Percentiles rank a stretch among this genome's conserved stretches.
phyloP scores from a whole-genome alignment of 768 basidiomycete species.

The Galerina marginata region DNA sequence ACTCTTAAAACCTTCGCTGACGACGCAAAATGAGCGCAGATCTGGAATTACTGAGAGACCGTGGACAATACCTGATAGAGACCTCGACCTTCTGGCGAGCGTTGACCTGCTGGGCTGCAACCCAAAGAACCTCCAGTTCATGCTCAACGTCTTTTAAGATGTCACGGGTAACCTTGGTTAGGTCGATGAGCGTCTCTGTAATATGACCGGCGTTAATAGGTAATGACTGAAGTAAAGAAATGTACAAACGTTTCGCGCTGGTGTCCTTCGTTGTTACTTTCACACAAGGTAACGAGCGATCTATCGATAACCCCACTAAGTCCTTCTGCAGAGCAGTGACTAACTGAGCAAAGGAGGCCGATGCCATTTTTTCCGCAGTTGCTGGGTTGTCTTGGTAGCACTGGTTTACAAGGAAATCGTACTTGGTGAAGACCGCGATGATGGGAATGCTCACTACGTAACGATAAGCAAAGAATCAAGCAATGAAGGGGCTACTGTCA shows the following conservation, averaged over 20 bases:
- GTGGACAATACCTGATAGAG: conserved; percentile 18
- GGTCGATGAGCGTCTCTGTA: too few relatives aligned
- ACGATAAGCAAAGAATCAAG: neutral
- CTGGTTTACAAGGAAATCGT: conserved; percentile 25
- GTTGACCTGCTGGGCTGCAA: conserved; percentile 17
- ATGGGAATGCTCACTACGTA: conserved; percentile 26
- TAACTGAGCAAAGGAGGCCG: too few relatives aligned
- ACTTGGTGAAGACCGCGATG: conserved; percentile 38
- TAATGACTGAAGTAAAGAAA: too few relatives aligned
- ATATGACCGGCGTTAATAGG: too few relatives aligned
- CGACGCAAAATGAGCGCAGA: neutral
- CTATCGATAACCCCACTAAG: too few relatives aligned
- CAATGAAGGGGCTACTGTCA: conserved; percentile 4
- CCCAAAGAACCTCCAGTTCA: conserved; percentile 12
- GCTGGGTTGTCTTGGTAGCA: neutral
- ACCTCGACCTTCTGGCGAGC: conserved; percentile 16
- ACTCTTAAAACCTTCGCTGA: conserved; percentile 23
- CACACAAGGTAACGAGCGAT: too few relatives aligned
- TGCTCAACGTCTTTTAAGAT: too few relatives aligned
- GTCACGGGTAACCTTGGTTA: too few relatives aligned
- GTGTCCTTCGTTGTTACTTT: too few relatives aligned
- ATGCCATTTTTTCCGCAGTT: neutral
- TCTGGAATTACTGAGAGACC: neutral
- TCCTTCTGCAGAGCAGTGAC: too few relatives aligned
- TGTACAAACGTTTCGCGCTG: too few relatives aligned